These are phyloP conservation scores for Cicer judaicum DNA, from an alignment of 306 rosid genomes.

Conservation along the genomic window DNA sequence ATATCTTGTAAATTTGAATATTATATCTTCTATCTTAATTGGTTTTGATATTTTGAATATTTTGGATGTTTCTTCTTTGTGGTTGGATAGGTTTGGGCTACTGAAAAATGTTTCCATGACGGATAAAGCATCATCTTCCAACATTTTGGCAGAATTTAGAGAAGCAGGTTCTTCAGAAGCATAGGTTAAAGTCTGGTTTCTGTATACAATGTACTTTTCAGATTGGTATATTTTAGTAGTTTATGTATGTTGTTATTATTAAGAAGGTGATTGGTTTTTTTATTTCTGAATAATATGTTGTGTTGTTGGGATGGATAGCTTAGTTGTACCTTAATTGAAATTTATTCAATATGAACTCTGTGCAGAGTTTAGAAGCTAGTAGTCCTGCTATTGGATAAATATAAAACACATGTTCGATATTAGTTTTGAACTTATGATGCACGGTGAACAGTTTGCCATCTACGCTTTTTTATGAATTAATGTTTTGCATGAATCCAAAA, in stretches of 20 bases:
- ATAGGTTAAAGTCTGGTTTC: conserved; percentile 12
- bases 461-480: not conserved
- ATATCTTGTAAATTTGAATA: not conserved
- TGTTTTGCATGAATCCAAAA: not conserved
- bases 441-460: not conserved
- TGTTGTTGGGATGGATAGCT: not conserved
- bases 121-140: not conserved
- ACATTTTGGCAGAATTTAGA: not conserved
- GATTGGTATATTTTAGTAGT: conserved; percentile 1
- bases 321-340: conserved; percentile 9
- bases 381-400: not conserved
- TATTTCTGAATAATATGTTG: not conserved
- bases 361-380: not conserved
- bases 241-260: not conserved
- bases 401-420: not conserved
- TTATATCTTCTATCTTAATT: not conserved
- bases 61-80: not conserved
- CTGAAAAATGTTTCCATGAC: not conserved
- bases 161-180: not conserved
- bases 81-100: conserved; percentile 13
- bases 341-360: not conserved
- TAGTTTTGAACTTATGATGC: not conserved
- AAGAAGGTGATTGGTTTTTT: not conserved
- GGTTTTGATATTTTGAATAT: not conserved
- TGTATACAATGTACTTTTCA: conserved; percentile 13